A percentile compares a stretch with the other conserved stretches of the same genome.
Conservation (phyloP, 352 stramenopile genomes). For the Pythium rhizo-oryzae region DNA sequence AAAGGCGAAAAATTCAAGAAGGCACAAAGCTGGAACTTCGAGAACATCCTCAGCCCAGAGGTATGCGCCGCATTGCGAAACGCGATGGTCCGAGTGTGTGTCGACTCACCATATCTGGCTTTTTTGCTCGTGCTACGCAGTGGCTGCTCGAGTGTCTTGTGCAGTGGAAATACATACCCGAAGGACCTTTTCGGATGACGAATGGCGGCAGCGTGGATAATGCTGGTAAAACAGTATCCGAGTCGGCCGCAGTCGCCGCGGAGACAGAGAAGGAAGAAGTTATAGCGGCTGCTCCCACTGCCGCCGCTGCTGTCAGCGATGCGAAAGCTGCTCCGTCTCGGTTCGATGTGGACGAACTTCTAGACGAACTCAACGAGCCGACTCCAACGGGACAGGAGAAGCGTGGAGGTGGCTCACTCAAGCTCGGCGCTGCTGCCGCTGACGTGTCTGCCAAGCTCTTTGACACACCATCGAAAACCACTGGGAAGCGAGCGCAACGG, state of each 20-base stretch:
- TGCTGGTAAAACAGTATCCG: neutral
- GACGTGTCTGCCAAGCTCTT: conserved; percentile 53
- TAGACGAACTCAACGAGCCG: conserved; percentile 32
- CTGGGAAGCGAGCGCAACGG: conserved; percentile 6
- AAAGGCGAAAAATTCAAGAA: conserved; percentile 88
- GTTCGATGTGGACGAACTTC: conserved; percentile 38
- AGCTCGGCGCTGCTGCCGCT: conserved; percentile 11
- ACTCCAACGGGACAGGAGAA: conserved; percentile 17
- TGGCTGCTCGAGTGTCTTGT: conserved; percentile 79
- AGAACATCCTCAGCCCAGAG: conserved; percentile 82
- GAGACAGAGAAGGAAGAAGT: conserved; percentile 4
- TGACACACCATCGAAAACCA: conserved; percentile 42
- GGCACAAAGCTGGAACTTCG: conserved; percentile 76
- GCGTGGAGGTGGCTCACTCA: neutral
- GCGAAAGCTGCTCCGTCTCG: conserved; percentile 11
- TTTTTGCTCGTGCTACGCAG: conserved; percentile 29
- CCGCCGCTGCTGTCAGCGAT: neutral
- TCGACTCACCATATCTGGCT: neutral
- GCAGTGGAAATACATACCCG: conserved; percentile 63
- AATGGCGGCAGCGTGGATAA: neutral
- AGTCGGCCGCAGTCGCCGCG: neutral
- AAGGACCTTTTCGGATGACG: conserved; percentile 45
- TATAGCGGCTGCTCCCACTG: neutral
- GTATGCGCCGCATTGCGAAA: conserved; percentile 29
- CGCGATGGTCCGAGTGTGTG: conserved; percentile 7